Evolutionary conservation across 441 rosid genomes (phyloP), one percentile per base, ranked within the genome.

Genomic region (Adansonia gregorii): DNA sequence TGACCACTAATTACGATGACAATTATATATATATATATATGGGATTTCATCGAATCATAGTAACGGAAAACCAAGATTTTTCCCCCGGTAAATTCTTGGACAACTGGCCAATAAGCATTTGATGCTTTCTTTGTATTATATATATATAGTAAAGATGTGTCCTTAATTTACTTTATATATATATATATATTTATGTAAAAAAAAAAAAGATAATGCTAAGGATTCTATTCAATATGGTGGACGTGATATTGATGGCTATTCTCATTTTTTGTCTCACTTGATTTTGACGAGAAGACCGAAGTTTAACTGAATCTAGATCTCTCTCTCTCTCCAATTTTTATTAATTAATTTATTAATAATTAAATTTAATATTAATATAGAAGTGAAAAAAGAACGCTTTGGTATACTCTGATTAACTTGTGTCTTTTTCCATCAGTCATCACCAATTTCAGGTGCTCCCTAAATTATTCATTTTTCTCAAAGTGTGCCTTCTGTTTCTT

Each of bases 11-110:
- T 43, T 43, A 43, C 8, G 6, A 22, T 41, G 17, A 14, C 9
- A 17, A 61, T 76, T 35, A 35, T 35, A 35, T 35, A 35, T 35
- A 35, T 35, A 76, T 35, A 35, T 35, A 35, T 35, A 35, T 75
- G 78, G 74, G 79, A 72, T 77, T 79, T 81, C 41, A 81, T 78
- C 82, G 73, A 64, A 75, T 24, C 41, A 76, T 43, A 61, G 31
- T 73, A 68, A 75, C 68, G 76, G 63, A 70, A 71, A 73, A 78
- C 73, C 54, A 59, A 73, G 52, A 43, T 17, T 4, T 6, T 43
- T 43, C 19, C 11, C 68, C 73, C 41, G 2, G 48, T 20, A 2
- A n/a, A 49, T 75, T 64, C 19, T 7, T 54, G 15, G 12, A 3
- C 20, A 19, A 1, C 11, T 45, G 20, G 31, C 14, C 22, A 58